Evolutionary conservation across 192 early-diverging fungal species (phyloP), one percentile per base, ranked within the genome.

Genomic region (Podila horticola): DNA sequence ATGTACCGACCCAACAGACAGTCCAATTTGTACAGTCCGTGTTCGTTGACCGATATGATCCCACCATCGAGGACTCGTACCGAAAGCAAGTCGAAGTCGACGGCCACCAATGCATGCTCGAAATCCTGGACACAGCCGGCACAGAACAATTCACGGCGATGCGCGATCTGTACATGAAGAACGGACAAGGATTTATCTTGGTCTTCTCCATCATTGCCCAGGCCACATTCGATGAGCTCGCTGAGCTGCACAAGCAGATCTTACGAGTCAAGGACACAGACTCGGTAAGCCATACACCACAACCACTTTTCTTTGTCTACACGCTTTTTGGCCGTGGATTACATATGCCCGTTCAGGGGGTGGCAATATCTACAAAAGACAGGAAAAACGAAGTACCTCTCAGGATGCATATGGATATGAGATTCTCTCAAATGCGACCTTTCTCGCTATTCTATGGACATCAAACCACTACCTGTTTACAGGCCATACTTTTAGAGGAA

Each of bases 91-190:
- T 92, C 66, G 84, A 91, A 52, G 91, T 98, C 12, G 95, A 97
- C 79, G 90, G 87, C 63, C 89, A 93, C 63, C 87, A 87, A 50
- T 95, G 94, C 58, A 85, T 96, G 73, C 87, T 97, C 9, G 96
- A 97, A 70, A 91, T 97, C 51, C 90, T 97, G 26, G 96, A 97
- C 87, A 96, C 95, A n/a, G 96, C 96, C 9, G 96, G 96, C 51
- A 89, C 85, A 24, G 88, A 89, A 73, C 88, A 87, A 69, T 89
- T 89, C 62, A 84, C 88, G 20, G 91, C 89, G 5, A 91, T 92
- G 91, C 89, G 90, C 49, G 94, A 95, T 85, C 89, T 97, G 58
- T 96, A 98, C 72, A 96, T 98, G 89, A 94, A 95, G 52, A 91
- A 91, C 51, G 96, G 96, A 13, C 91, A 97, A 73, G 95, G 96